Evolutionary conservation across 2,329 filamentous ascomycete species (phyloP).

Genomic region (Dactylonectria estremocensis): DNA sequence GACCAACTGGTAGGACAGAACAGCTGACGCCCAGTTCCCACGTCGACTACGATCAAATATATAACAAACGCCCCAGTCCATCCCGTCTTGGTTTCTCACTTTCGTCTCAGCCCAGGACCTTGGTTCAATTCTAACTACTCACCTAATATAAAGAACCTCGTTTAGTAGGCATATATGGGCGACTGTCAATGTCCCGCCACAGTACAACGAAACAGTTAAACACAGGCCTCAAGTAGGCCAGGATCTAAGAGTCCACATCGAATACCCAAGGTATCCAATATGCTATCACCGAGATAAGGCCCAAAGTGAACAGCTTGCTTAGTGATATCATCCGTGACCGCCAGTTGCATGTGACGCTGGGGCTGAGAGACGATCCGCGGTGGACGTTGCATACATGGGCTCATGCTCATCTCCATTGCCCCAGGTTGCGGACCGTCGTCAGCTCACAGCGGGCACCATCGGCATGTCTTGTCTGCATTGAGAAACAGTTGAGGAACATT

Average conservation of each 20-base stretch:
- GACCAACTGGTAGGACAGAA: background rate
- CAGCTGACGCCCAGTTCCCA: background rate
- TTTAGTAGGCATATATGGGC: no score
- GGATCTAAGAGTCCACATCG: background rate
- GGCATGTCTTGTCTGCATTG: background rate
- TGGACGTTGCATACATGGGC: slow-evolving; percentile 19
- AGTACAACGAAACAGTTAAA: slow-evolving; percentile 4
- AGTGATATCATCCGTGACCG: slow-evolving; percentile 5
- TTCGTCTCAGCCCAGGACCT: no score
- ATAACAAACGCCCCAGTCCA: no score
- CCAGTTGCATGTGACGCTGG: slow-evolving; percentile 24
- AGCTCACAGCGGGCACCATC: slow-evolving; percentile 14
- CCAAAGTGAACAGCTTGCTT: background rate
- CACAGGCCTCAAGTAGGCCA: background rate
- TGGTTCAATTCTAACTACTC: no score
- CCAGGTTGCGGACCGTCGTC: slow-evolving; percentile 14
- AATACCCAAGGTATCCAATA: background rate
- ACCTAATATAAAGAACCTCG: background rate
- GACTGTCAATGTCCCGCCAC: slow-evolving; percentile 1
- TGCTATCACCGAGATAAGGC: background rate
- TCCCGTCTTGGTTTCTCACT: no score
- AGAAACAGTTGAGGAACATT: background rate
- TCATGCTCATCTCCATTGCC: slow-evolving; percentile 16
- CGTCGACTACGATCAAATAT: no score
- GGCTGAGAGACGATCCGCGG: background rate